Conservation (phyloP, 371 early-diverging fungal species). For the Syncephalastrum sp. region DNA sequence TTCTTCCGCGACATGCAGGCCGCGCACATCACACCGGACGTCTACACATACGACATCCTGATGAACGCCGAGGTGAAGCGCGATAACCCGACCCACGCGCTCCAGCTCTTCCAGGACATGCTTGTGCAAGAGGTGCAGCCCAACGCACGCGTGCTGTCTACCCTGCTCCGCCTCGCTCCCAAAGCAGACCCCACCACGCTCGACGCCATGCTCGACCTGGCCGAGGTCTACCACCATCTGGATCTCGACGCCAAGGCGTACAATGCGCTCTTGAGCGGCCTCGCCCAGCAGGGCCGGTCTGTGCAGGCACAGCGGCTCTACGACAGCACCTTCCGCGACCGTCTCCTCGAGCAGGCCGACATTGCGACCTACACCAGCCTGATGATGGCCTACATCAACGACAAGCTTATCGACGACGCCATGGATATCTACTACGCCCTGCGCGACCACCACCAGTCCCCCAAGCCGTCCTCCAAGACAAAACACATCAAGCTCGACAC, state of each 20-base stretch:
- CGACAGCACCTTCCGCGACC: slow-evolving; percentile 29
- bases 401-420: slow-evolving; percentile 32
- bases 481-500: slow-evolving; percentile 19
- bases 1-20: slow-evolving; percentile 38
- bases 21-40: slow-evolving; percentile 36
- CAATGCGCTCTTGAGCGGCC: slow-evolving; percentile 28
- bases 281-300: slow-evolving; percentile 35
- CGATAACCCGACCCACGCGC: slow-evolving; percentile 33
- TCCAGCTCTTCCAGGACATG: slow-evolving; percentile 42
- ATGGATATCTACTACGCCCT: slow-evolving; percentile 47
- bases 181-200: not conserved
- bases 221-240: not conserved
- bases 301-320: slow-evolving; percentile 39
- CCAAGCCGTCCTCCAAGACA: slow-evolving; percentile 14
- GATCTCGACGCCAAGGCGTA: slow-evolving; percentile 17
- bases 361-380: slow-evolving; percentile 35
- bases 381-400: slow-evolving; percentile 42
- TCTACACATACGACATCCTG: slow-evolving; percentile 53
- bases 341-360: slow-evolving; percentile 16
- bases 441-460: slow-evolving; percentile 25
- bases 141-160: slow-evolving; percentile 32
- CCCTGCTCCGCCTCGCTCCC: slow-evolving; percentile 26
- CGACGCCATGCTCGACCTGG: not conserved
- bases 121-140: slow-evolving; percentile 23
- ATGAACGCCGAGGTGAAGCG: slow-evolving; percentile 40